Evolutionary conservation across 352 stramenopile genomes (phyloP), one percentile per base, ranked within the genome.

Genomic region (Globisporangium emineosum): DNA sequence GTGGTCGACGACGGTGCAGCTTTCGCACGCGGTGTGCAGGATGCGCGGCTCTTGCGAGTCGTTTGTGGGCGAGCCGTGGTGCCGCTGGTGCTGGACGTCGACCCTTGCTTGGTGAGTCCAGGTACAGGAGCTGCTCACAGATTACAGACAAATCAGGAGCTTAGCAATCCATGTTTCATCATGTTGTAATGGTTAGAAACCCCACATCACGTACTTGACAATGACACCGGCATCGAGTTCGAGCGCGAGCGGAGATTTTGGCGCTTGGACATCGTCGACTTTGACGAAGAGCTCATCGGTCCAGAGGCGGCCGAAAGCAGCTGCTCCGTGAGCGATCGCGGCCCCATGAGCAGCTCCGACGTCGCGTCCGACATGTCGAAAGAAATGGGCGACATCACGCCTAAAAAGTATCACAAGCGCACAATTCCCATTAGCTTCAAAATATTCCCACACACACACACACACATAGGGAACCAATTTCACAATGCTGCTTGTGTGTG

Each of bases 221-320:
- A 75, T 0, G 73, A 75, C 7, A 91, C 73, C 0, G 85, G 85
- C 73, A 92, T 88, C 35, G 85, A 94, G 52, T 94, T 92, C 30
- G 85, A 94, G 2, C 85, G 76, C 13, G 78, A 79, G 7, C 85
- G 77, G 35, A 86, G 42, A 19, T 83, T 77, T 30, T 68, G 62
- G 5, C 76, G 76, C 21, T 75, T 62, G 0, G 61, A 51, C 13
- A 57, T 32, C 33, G 54, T 55, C 30, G 30, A 43, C 8, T 9
- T 23, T 2, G 51, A 57, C 13, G 47, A 53, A 25, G 53, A 47
- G 40, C 40, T 45, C 15, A 21, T 21, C 15, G 40, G 40, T 2
- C 40, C 40, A 15, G 21, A 10, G 5, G 52, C 29, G 45, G 21
- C 43, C 12, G 47, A 8, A n/a, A 53, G 13, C 6, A 70, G 64